phyloP scores from a whole-genome alignment of 2,329 filamentous ascomycete species.

The Penicillium sp. region DNA sequence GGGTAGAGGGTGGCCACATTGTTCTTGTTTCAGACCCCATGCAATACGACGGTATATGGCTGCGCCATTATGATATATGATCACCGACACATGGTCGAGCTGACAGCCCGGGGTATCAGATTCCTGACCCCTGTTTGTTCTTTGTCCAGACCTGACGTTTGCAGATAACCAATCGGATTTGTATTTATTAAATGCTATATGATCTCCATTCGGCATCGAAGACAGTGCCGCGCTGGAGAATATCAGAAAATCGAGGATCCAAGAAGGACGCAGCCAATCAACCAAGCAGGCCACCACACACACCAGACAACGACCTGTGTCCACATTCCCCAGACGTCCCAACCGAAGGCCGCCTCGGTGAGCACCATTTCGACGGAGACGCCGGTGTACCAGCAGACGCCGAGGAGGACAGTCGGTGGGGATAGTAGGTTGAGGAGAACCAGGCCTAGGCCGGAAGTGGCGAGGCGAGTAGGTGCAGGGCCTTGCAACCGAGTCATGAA shows the following conservation, averaged over 20 bases:
- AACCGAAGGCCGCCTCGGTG: conserved; percentile 76
- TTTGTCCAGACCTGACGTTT: not conserved
- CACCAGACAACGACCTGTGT: conserved; percentile 90
- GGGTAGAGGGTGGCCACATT: not conserved
- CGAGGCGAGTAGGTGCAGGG: conserved; percentile 23
- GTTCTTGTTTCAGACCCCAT: not conserved
- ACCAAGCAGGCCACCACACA: conserved; percentile 93
- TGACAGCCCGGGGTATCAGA: not conserved
- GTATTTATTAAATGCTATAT: conserved; percentile 5
- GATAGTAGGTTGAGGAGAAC: conserved; percentile 62
- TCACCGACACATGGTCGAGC: not conserved
- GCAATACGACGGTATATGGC: not conserved
- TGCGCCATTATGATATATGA: not conserved
- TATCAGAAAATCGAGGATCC: conserved; percentile 37
- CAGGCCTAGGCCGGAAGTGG: conserved; percentile 43
- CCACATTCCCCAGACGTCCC: conserved; percentile 87
- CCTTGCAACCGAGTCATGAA: conserved; percentile 56
- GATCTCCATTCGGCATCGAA: not conserved
- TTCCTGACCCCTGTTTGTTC: not conserved
- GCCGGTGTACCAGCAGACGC: conserved; percentile 51
- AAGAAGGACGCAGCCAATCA: conserved; percentile 55
- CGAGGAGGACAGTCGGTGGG: conserved; percentile 60
- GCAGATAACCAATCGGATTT: not conserved
- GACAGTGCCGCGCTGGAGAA: not conserved
- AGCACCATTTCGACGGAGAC: conserved; percentile 61